phyloP scores from a whole-genome alignment of 1,139 yeast genomes.

The Debaryomyces subglobosus region DNA sequence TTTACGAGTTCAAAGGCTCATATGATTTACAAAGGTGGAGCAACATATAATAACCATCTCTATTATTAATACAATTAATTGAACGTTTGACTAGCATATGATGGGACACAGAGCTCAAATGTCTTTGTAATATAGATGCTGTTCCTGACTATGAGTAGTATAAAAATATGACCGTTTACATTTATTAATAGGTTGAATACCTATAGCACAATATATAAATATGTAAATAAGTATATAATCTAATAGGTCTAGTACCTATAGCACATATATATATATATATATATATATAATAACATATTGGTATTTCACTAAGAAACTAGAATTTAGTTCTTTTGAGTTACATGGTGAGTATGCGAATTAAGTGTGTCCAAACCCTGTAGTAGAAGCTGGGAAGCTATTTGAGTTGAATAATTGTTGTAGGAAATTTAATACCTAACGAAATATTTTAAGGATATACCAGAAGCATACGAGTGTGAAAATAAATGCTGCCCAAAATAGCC shows the following conservation, averaged over 20 bases:
- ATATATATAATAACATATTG: neutral
- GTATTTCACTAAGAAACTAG: neutral
- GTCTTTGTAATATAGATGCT: neutral
- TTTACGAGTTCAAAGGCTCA: conserved; percentile 2
- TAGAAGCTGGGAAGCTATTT: neutral
- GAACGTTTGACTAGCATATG: neutral
- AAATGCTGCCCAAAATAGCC: conserved; percentile 82
- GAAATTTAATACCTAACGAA: conserved; percentile 43
- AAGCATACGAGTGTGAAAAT: conserved; percentile 64
- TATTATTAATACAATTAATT: neutral
- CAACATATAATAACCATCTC: neutral
- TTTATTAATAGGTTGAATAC: neutral
- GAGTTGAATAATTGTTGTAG: neutral
- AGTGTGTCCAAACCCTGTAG: neutral
- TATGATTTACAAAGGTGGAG: neutral
- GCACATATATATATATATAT: too few relatives aligned
- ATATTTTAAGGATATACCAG: conserved; percentile 68
- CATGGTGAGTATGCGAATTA: neutral
- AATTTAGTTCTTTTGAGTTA: neutral
- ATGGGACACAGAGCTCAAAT: conserved; percentile 2
- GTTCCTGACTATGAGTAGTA: neutral
- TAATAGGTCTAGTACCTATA: neutral
- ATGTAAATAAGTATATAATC: too few relatives aligned
- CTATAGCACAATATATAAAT: too few relatives aligned
- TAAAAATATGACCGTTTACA: neutral